Base-by-base conservation (phyloP, 1,139 yeast species). In the Blastobotrys petasosporus region DNA sequence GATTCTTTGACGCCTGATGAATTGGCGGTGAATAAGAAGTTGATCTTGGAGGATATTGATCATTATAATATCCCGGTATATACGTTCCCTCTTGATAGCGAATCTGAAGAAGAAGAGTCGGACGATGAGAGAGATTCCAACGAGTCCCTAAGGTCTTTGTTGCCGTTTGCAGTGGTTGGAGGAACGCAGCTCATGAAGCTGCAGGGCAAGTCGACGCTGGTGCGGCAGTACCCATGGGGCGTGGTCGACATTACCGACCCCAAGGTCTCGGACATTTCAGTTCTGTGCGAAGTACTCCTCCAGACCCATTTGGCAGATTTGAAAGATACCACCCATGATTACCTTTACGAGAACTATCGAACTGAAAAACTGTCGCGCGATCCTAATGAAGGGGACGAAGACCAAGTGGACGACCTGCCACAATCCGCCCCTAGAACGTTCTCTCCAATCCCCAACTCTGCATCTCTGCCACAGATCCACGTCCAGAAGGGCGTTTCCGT, bases 161-260 rank as follows among this genome's bases (percentile, higher is more conserved):
- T 88, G 56, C 98, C 98, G 28, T 90, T 92, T 70, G 92, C 97
- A 2, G 73, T 90, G 35, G 80, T 92, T 59, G 85, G 95, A 8
- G 83, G 94, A 16, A 52, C 62, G 20, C 57, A 54, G 35, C 44
- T 75, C 54, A 82, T 85, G 41, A 76, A 82, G 52, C 94, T 92
- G 37, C 47, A 46, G 37, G 67, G 67, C 39, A 50, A 46, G 32
- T 49, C 55, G n/a, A 46, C 56, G 32, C 55, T 53, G 41, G 94
- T 85, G 10, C 79, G 98, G 65, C 79, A 80, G 63, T 90, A 88
- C 63, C 95, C 96, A 23, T 90, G 97, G 97, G 97, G 98, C 3
- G 66, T 78, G 43, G 81, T 92, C 42, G 94, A 90, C 63, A 85
- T 92, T 44, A 86, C 85, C 59, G 92, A 92, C 64, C 80, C 94